phyloP scores from a whole-genome alignment of 352 stramenopile species.

The Globisporangium ultimum region DNA sequence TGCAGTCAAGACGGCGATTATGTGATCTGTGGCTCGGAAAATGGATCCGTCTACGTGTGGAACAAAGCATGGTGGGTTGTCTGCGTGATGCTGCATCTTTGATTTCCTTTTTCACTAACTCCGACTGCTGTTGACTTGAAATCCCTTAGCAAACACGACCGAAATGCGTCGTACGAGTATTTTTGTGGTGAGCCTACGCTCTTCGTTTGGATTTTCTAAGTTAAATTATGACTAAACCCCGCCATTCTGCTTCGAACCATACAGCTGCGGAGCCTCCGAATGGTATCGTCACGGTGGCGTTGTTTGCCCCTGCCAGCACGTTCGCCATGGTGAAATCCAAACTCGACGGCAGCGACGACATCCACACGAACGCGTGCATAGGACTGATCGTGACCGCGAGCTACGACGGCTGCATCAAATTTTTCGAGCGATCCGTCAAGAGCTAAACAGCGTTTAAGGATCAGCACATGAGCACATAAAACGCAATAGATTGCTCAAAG shows the following conservation, averaged over 20 bases:
- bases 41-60: conserved; percentile 85
- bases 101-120: not conserved
- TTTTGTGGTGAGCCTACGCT: conserved; percentile 47
- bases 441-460: not conserved
- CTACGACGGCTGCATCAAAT: conserved; percentile 85
- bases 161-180: conserved; percentile 78
- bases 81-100: too few species aligned
- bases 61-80: conserved; percentile 61
- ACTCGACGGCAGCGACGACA: conserved; percentile 55
- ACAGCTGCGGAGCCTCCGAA: conserved; percentile 54
- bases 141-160: conserved; percentile 57
- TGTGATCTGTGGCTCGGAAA: conserved; percentile 86
- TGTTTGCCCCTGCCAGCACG: conserved; percentile 78
- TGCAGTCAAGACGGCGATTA: conserved; percentile 77
- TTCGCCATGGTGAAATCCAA: conserved; percentile 80
- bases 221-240: not conserved
- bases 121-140: not conserved
- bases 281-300: conserved; percentile 74
- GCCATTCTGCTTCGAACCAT: not conserved
- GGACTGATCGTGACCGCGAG: conserved; percentile 79
- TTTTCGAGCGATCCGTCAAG: conserved; percentile 57
- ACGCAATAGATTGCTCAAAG: too few species aligned
- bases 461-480: too few species aligned
- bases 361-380: conserved; percentile 67
- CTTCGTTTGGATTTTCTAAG: not conserved